A percentile compares a stretch with the other conserved stretches of the same genome.
phyloP scores from a whole-genome alignment of 345 rosid genomes.

The Melaleuca quinquenervia region DNA sequence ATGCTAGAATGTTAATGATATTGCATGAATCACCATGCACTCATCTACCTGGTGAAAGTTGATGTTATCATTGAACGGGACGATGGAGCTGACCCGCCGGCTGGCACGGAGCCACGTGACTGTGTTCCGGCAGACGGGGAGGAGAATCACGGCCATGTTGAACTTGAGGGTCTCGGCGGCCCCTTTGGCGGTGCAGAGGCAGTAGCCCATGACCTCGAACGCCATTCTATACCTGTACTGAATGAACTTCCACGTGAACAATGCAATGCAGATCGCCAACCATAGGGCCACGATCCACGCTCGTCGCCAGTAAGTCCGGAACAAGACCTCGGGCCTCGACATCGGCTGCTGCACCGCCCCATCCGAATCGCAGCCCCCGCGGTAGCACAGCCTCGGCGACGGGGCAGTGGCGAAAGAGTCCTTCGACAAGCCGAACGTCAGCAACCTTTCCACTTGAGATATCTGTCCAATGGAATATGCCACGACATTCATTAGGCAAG shows the following conservation, averaged over 20 bases:
- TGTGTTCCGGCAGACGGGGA: slow-evolving; percentile 40
- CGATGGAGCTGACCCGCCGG: slow-evolving; percentile 14
- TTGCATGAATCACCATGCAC: background rate
- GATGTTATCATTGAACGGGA: slow-evolving; percentile 46
- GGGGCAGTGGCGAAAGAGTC: background rate
- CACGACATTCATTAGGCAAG: background rate
- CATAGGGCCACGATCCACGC: slow-evolving; percentile 31
- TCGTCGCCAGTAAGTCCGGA: slow-evolving; percentile 36
- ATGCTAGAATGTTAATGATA: background rate
- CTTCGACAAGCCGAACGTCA: slow-evolving; percentile 14
- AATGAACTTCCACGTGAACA: slow-evolving; percentile 47
- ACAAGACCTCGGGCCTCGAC: slow-evolving; percentile 17
- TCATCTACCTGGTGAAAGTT: slow-evolving; percentile 38
- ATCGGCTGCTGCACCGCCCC: background rate
- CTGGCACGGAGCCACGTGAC: slow-evolving; percentile 39
- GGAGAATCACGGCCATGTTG: slow-evolving; percentile 49
- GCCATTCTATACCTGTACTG: slow-evolving; percentile 35
- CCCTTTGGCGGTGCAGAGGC: slow-evolving; percentile 50
- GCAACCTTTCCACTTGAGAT: slow-evolving; percentile 18
- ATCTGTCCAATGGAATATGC: slow-evolving; percentile 5
- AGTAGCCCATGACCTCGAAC: slow-evolving; percentile 49
- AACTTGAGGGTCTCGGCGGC: slow-evolving; percentile 51
- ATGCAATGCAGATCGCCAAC: slow-evolving; percentile 16
- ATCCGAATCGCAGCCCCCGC: background rate
- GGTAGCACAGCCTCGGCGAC: background rate